Conservation (phyloP, 345 rosid genomes). For the Eucalyptus paniculata region DNA sequence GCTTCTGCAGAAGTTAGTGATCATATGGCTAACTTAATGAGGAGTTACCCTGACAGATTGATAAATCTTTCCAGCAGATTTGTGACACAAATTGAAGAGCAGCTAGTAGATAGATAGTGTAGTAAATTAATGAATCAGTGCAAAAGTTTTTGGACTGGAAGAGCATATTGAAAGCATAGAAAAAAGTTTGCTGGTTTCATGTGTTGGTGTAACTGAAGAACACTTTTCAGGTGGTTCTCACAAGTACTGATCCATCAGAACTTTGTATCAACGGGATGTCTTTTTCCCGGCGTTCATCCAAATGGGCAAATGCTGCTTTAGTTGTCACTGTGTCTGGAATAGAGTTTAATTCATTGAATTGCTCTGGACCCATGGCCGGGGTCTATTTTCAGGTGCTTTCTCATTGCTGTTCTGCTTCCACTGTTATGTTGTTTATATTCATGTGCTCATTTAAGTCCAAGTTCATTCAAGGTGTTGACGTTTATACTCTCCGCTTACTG, state of each 20-base stretch:
- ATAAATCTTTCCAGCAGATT: background rate
- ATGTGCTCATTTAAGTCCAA: background rate
- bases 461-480: background rate
- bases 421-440: background rate
- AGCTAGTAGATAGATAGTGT: background rate
- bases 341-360: conserved; percentile 59
- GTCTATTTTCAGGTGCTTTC: conserved; percentile 75
- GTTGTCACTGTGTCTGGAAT: conserved; percentile 58
- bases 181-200: background rate
- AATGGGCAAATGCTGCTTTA: conserved; percentile 96
- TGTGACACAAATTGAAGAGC: background rate
- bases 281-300: conserved; percentile 90
- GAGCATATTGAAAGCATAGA: background rate
- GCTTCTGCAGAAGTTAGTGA: background rate
- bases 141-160: background rate
- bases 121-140: background rate
- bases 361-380: conserved; percentile 85
- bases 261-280: conserved; percentile 97
- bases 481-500: background rate
- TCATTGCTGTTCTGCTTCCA: background rate
- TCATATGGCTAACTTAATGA: background rate
- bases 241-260: conserved; percentile 76
- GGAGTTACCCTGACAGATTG: background rate
- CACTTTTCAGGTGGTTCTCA: conserved; percentile 73
- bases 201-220: background rate